Evolutionary conservation across 169 alveolate genomes (phyloP), one percentile per base, ranked within the genome.

Genomic region (Theileria luwenshuni): DNA sequence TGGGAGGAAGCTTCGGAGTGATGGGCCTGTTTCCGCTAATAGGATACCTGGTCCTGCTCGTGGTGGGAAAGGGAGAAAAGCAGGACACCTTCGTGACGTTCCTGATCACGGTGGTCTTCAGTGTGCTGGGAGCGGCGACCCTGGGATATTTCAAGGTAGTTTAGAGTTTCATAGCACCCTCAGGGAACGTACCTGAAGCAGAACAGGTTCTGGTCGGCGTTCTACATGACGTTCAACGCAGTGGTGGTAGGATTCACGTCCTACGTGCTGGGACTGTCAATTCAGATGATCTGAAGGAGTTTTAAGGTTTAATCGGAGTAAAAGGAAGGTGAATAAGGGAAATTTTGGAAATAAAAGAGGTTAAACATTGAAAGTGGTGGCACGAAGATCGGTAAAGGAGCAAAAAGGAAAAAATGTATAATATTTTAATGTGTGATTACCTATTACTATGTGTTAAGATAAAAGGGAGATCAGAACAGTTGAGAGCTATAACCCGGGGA

Each of bases 11-110:
- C 83, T 94, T 93, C 75, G 86, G 92, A 67, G 32, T 88, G 2
- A 91, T 94, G 61, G 97, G 97, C 21, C 65, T 91, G 35, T 83
- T 94, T 38, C 97, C 97, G 1, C 80, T 94, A 63, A 71, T 86
- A n/a, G 93, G 96, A 12, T 94, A 88, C 61, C 71, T 92, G n/a
- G 93, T 91, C 25, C 85, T 72, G 67, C 75, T 70, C 7, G 27
- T 83, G 25, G 45, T 45, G 8, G 68, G 70, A 32, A 15, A 27
- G 32, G 72, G 43, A 19, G 32, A 33, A 17, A 62, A 27, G 17
- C 28, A 28, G 23, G 51, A 70, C 19, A 45, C 27, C 23, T 27
- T 70, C 19, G 33, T 62, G 49, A 72, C 83, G 19, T 79, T 71
- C 54, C 21, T 32, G 30, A 1, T 58, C 23, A 79, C 87, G 15